These are phyloP conservation scores for Ogataea salicorniae DNA, from an alignment of 805 yeast species.

Conservation along the genomic window DNA sequence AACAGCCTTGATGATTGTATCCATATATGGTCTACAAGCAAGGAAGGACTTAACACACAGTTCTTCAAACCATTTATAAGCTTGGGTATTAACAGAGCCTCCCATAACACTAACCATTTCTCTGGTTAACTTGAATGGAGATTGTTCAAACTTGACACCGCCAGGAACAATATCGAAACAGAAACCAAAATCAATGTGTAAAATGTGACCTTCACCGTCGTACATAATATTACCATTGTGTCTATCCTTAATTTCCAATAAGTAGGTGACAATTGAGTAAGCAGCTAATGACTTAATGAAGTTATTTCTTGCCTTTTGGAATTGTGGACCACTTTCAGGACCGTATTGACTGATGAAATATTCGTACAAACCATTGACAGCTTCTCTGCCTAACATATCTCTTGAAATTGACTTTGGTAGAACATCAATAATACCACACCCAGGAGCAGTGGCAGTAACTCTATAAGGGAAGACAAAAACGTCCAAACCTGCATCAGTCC, in stretches of 20 bases:
- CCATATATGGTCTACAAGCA: conserved; percentile 83
- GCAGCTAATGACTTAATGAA: conserved; percentile 93
- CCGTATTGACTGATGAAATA: conserved; percentile 91
- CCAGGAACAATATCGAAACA: conserved; percentile 99
- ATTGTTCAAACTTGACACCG: conserved; percentile 96
- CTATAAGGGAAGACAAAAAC: conserved; percentile 88
- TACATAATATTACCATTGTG: conserved; percentile 98
- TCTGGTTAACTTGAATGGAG: conserved; percentile 92
- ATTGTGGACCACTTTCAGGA: conserved; percentile 84
- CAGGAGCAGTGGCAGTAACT: conserved; percentile 98
- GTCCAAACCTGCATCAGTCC: conserved; percentile 85
- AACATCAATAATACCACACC: conserved; percentile 98
- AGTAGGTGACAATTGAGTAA: conserved; percentile 83
- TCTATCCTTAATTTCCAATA: conserved; percentile 92
- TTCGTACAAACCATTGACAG: conserved; percentile 93
- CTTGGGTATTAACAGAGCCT: conserved; percentile 79
- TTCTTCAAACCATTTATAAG: conserved; percentile 91
- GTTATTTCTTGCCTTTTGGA: conserved; percentile 87
- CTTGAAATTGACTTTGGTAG: conserved; percentile 91
- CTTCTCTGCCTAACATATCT: conserved; percentile 98
- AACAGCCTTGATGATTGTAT: conserved; percentile 77
- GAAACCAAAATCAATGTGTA: conserved; percentile 97
- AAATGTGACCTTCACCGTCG: conserved; percentile 88
- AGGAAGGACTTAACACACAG: conserved; percentile 89
- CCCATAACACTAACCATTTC: conserved; percentile 98